These are phyloP conservation scores for Pythium guiyangense DNA, from an alignment of 352 stramenopile species.

Conservation along the genomic window DNA sequence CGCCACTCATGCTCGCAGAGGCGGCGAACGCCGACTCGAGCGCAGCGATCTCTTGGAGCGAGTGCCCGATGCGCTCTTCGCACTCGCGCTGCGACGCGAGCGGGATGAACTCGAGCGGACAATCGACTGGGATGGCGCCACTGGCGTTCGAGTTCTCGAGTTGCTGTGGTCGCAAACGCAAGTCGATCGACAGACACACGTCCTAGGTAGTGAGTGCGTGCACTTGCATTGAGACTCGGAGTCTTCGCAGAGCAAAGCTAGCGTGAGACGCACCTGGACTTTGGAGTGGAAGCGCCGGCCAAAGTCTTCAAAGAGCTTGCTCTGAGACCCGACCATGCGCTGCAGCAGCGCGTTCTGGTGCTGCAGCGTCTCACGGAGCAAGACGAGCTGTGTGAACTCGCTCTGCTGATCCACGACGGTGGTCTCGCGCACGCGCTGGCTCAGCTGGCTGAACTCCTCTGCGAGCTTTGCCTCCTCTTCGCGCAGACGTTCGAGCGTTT, in stretches of 20 bases:
- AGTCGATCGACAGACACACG: too few relatives aligned
- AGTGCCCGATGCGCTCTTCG: background rate
- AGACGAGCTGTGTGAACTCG: conserved; percentile 3
- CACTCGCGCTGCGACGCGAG: background rate
- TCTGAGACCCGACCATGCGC: background rate
- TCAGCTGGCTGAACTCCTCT: background rate
- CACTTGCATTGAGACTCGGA: too few relatives aligned
- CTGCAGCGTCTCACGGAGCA: conserved; percentile 1
- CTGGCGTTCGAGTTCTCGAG: background rate
- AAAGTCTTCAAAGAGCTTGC: background rate
- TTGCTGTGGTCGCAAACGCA: background rate
- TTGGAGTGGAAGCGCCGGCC: background rate
- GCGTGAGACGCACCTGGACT: background rate
- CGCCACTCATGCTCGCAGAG: background rate
- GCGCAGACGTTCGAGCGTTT: background rate
- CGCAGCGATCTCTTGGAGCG: background rate
- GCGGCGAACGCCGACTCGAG: background rate
- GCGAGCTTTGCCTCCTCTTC: background rate
- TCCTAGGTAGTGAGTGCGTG: too few relatives aligned
- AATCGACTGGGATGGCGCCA: background rate
- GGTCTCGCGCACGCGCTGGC: background rate
- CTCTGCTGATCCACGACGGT: background rate
- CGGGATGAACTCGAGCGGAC: background rate
- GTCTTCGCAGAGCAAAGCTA: too few relatives aligned
- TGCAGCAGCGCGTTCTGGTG: conserved; percentile 2